Base-by-base conservation (phyloP, 2,329 filamentous ascomycete species). In the Fusarium dimerum region DNA sequence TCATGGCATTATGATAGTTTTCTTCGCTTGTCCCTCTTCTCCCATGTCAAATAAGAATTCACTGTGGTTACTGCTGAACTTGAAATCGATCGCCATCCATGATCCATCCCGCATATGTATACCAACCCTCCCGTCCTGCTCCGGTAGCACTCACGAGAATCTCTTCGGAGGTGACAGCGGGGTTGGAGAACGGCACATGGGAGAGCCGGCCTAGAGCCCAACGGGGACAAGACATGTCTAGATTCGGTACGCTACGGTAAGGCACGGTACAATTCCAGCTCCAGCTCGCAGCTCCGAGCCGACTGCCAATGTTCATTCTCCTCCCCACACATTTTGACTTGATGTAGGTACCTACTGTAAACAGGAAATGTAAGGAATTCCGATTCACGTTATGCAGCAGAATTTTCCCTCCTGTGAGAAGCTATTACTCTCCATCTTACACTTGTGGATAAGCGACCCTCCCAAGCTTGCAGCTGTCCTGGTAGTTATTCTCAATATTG, bases 101-200 rank as follows among this genome's bases (percentile, higher is more conserved):
- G 20, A 26, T 26, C 32, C 32, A 15, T 36, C 13, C 32, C 32
- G 32, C 32, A 36, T 36, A 15, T 12, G 32, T 36, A 26, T 26
- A 26, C 20, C 20, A 26, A n/a, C n/a, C 20, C 32, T 44, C 52
- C 61, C 59, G 62, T 64, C 30, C 55, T 52, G 54, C 43, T 45
- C 57, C 61, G 57, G 59, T 36, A 15, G 13, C 32, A 36, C 10
- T 9, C 13, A 15, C 5, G 9, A 36, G 11, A 36, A 36, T 36
- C 32, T 36, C 32, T 11, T 36, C 32, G 32, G 32, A 36, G 32
- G 32, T 36, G 11, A 12, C 13, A 36, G 32, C 32, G 32, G 32
- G 32, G 32, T 36, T 36, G 17, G 44, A 47, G 12, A 43, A 51
- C 39, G 48, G 48, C 40, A 39, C 38, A 44, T 39, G 40, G 40